Evolutionary conservation across 2,329 filamentous ascomycete species (phyloP).

Genomic region (Boeremia exigua): DNA sequence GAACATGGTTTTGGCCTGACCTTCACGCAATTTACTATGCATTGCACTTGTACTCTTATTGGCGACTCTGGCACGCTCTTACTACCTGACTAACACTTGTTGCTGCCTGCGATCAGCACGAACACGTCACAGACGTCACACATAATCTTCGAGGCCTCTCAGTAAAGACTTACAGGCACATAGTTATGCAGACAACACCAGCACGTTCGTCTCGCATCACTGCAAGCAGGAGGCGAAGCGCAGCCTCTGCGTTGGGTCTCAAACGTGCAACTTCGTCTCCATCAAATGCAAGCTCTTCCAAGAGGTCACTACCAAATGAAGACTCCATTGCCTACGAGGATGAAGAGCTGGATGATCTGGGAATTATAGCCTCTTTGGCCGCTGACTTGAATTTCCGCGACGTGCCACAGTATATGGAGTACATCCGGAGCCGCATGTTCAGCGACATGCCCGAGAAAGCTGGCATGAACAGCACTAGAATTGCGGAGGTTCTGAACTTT

Average conservation of each 20-base stretch:
- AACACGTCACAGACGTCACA: neutral
- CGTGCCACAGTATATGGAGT: slow-evolving; percentile 68
- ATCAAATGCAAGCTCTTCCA: slow-evolving; percentile 45
- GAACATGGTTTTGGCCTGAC: slow-evolving; percentile 21
- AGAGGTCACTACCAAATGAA: slow-evolving; percentile 38
- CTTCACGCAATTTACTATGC: slow-evolving; percentile 24
- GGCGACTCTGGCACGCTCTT: neutral
- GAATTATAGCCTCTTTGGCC: slow-evolving; percentile 62
- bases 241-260: slow-evolving; percentile 34
- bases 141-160: neutral
- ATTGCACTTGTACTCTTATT: neutral
- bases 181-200: slow-evolving; percentile 37
- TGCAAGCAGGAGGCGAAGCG: slow-evolving; percentile 32
- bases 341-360: slow-evolving; percentile 63
- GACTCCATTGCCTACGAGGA: slow-evolving; percentile 45
- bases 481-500: slow-evolving; percentile 68
- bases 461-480: slow-evolving; percentile 69
- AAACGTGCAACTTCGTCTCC: slow-evolving; percentile 46
- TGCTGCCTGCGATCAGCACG: neutral
- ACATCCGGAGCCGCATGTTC: slow-evolving; percentile 69
- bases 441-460: slow-evolving; percentile 63
- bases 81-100: neutral
- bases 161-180: neutral
- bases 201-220: slow-evolving; percentile 42
- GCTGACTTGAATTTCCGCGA: slow-evolving; percentile 65